A percentile compares a stretch with the other conserved stretches of the same genome.
Conservation (phyloP, 352 stramenopile species). For the Phytophthora uliginosa region DNA sequence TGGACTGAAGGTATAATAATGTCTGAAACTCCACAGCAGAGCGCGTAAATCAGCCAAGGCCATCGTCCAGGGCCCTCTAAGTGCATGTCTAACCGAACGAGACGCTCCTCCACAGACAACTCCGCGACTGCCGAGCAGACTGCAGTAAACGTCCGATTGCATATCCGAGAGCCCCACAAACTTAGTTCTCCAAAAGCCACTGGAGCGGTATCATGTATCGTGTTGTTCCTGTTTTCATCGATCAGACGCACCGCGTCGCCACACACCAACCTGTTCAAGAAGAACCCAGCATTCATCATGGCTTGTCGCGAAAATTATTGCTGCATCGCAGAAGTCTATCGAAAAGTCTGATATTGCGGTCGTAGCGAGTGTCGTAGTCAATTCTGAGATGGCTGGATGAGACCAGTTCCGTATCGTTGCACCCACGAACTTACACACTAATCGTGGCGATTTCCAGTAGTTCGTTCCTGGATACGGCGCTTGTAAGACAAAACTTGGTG, state of each 20-base stretch:
- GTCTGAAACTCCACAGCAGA: background rate
- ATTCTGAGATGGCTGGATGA: background rate
- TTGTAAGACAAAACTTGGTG: background rate
- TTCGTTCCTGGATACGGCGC: slow-evolving; percentile 4
- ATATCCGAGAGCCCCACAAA: background rate
- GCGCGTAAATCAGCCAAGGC: background rate
- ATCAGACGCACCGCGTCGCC: too few species aligned
- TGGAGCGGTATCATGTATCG: too few species aligned
- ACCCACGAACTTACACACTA: too few species aligned
- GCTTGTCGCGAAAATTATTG: background rate
- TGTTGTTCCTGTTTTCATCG: too few species aligned
- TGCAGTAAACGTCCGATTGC: background rate
- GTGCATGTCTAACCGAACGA: background rate
- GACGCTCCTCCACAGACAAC: background rate
- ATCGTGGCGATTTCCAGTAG: background rate
- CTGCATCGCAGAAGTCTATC: background rate
- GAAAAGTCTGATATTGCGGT: background rate
- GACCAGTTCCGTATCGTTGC: background rate
- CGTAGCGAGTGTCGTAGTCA: background rate
- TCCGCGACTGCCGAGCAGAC: background rate
- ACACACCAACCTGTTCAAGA: background rate
- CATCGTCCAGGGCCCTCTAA: background rate
- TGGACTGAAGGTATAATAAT: background rate
- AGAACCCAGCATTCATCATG: background rate
- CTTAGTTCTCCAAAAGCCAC: too few species aligned